Conservation (phyloP, 1,139 yeast species). For the Arxiozyma heterogenica region DNA sequence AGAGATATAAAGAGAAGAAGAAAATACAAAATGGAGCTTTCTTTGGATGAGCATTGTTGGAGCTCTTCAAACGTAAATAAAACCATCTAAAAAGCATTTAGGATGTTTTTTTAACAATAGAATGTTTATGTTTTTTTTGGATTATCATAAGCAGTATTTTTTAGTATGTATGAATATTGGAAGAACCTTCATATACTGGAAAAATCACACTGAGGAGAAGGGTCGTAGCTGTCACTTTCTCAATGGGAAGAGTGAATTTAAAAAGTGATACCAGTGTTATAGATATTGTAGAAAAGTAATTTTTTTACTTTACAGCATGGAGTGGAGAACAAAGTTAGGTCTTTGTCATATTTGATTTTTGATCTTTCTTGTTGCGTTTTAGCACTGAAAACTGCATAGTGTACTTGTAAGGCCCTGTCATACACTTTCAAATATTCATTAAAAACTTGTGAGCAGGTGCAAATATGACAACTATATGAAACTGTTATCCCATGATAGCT, state of each 20-base stretch:
- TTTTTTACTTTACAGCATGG: background rate
- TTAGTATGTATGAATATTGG: background rate
- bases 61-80: background rate
- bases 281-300: no score
- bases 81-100: background rate
- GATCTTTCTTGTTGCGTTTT: background rate
- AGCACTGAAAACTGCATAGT: background rate
- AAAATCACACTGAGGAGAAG: no score
- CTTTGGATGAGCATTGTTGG: background rate
- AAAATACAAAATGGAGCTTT: slow-evolving; percentile 1
- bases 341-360: background rate
- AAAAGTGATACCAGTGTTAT: background rate
- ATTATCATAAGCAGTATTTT: no score
- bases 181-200: background rate
- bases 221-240: background rate
- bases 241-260: background rate
- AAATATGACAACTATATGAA: no score
- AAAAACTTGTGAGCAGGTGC: background rate
- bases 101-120: background rate
- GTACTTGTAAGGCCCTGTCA: background rate
- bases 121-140: no score
- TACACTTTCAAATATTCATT: no score
- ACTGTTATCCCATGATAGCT: no score
- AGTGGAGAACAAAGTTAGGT: background rate
- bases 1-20: background rate